These are phyloP conservation scores for Fusarium kyushuense DNA, from an alignment of 2,329 filamentous ascomycete species.

Conservation along the genomic window DNA sequence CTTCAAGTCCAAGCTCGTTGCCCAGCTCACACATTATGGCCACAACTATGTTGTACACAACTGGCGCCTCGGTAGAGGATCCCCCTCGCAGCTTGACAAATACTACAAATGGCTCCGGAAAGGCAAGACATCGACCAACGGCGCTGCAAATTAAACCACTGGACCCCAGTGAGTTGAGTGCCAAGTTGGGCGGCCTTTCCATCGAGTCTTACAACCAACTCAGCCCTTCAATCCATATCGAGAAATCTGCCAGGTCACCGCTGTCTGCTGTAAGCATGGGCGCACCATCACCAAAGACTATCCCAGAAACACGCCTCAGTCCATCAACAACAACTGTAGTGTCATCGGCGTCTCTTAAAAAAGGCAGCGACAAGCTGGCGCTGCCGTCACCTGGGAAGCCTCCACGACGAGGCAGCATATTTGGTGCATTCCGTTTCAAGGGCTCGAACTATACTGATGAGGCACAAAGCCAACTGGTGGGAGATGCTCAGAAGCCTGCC, in stretches of 20 bases:
- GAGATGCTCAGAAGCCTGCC: constrained; percentile 24
- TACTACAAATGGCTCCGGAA: constrained; percentile 25
- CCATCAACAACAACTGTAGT: constrained; percentile 8
- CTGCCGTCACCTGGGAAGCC: constrained; percentile 14
- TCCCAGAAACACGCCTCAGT: neutral
- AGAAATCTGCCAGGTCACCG: constrained; percentile 45
- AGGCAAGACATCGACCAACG: constrained; percentile 41
- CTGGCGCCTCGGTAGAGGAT: constrained; percentile 35
- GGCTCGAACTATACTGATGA: constrained; percentile 44
- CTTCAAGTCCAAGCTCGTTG: neutral
- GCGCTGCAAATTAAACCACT: constrained; percentile 53
- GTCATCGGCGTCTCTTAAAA: constrained; percentile 22
- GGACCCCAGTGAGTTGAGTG: constrained; percentile 67
- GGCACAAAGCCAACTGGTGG: constrained; percentile 36
- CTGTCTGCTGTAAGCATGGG: constrained; percentile 24
- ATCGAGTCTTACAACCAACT: constrained; percentile 59
- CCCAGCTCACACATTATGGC: constrained; percentile 25
- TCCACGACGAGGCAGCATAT: constrained; percentile 40
- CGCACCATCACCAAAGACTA: constrained; percentile 23
- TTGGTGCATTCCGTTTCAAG: constrained; percentile 43
- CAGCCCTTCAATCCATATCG: constrained; percentile 43
- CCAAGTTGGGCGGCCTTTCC: constrained; percentile 64
- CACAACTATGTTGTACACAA: constrained; percentile 40
- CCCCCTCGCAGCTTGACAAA: constrained; percentile 15
- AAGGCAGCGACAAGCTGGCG: constrained; percentile 21